phyloP scores from a whole-genome alignment of 2,329 filamentous ascomycete genomes.

The Endoconidiophora polonica region DNA sequence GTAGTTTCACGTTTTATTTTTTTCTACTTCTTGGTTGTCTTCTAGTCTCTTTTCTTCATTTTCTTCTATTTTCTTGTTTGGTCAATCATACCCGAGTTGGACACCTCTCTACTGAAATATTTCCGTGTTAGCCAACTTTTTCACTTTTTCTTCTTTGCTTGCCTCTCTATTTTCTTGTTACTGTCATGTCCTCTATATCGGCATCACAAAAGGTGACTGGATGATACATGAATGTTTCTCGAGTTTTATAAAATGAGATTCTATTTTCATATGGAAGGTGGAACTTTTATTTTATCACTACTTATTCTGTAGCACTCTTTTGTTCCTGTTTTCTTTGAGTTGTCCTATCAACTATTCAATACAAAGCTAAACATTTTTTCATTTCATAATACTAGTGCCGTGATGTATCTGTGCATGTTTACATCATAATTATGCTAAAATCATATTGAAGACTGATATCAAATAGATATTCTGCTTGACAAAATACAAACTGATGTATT shows the following conservation, averaged over 20 bases:
- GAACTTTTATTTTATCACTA: too few species aligned
- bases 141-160: neutral
- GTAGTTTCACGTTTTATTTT: neutral
- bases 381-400: neutral
- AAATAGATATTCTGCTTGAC: too few species aligned
- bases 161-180: neutral
- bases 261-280: too few species aligned
- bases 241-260: too few species aligned
- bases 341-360: too few species aligned
- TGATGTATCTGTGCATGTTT: too few species aligned
- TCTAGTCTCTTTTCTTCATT: conserved; percentile 2
- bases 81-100: conserved; percentile 13
- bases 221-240: neutral
- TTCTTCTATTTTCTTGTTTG: conserved; percentile 8
- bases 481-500: too few species aligned
- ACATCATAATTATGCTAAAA: neutral
- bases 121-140: neutral
- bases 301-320: too few species aligned
- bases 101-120: conserved; percentile 5
- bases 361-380: neutral
- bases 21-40: neutral
- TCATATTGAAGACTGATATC: neutral
- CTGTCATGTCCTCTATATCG: neutral
- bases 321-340: too few species aligned
- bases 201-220: neutral